Conservation (phyloP, 75 land plant species). For the Sequoia sempervirens region DNA sequence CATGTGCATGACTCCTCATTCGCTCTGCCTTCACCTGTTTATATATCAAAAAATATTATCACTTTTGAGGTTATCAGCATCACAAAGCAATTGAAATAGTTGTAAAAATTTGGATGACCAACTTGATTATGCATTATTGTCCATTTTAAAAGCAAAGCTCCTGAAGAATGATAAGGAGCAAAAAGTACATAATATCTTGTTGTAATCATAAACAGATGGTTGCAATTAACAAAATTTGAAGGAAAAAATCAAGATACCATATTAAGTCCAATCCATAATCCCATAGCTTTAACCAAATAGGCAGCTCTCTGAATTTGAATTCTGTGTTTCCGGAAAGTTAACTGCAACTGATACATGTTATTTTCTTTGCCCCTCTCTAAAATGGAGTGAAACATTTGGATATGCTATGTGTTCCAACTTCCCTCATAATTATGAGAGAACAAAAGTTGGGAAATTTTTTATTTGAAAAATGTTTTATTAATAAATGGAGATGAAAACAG, state of each 20-base stretch:
- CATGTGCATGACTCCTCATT: conserved; percentile 73
- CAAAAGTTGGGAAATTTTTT: not conserved
- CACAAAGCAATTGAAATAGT: not conserved
- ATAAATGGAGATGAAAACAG: not conserved
- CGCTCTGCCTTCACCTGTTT: conserved; percentile 79
- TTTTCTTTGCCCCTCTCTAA: not conserved
- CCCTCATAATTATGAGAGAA: not conserved
- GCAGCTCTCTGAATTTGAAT: not conserved
- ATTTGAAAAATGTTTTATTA: not conserved
- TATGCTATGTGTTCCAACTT: not conserved
- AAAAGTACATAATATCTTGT: not conserved
- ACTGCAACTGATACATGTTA: not conserved
- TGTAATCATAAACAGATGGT: not conserved
- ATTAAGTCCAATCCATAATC: not conserved
- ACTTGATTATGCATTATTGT: not conserved
- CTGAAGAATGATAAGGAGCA: not conserved
- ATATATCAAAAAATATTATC: not conserved
- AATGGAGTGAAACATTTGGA: not conserved
- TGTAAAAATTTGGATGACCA: not conserved
- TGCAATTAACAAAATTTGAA: not conserved
- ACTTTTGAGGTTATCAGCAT: not conserved
- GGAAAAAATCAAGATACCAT: not conserved
- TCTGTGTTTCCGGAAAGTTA: not conserved
- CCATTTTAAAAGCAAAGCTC: not conserved
- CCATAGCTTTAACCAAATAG: not conserved